These are phyloP conservation scores for Pouteria glomerata DNA, from an alignment of 148 eudicot genomes.

Conservation along the genomic window DNA sequence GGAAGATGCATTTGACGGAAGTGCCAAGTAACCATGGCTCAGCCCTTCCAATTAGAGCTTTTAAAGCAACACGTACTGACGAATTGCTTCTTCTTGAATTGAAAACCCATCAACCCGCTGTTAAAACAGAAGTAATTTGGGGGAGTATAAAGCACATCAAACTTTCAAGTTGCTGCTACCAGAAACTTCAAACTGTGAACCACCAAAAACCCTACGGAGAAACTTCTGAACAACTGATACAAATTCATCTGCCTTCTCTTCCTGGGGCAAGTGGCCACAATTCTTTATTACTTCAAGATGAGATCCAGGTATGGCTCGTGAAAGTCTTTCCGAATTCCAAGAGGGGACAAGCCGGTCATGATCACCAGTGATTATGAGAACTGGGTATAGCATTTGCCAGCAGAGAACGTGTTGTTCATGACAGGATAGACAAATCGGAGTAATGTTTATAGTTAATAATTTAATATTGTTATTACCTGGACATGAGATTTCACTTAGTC, in stretches of 20 bases:
- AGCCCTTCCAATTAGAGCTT: neutral
- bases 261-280: conserved; percentile 92
- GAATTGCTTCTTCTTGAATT: neutral
- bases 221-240: conserved; percentile 59
- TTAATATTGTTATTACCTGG: conserved; percentile 60
- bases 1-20: too few species aligned
- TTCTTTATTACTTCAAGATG: conserved; percentile 59
- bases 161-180: conserved; percentile 31
- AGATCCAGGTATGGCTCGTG: conserved; percentile 72
- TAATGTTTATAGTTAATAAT: too few species aligned
- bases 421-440: neutral
- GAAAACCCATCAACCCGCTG: neutral
- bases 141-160: neutral
- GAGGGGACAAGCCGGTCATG: conserved; percentile 75
- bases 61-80: neutral
- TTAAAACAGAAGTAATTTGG: neutral
- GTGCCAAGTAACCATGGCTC: too few species aligned
- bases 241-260: conserved; percentile 77
- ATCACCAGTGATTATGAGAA: conserved; percentile 80
- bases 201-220: conserved; percentile 36
- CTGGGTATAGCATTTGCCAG: conserved; percentile 35
- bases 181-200: conserved; percentile 36
- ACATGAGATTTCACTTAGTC: conserved; percentile 68
- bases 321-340: conserved; percentile 79
- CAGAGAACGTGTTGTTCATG: neutral